Evolutionary conservation across 179 eudicot species (phyloP).

Genomic region (Beta corolliflora): DNA sequence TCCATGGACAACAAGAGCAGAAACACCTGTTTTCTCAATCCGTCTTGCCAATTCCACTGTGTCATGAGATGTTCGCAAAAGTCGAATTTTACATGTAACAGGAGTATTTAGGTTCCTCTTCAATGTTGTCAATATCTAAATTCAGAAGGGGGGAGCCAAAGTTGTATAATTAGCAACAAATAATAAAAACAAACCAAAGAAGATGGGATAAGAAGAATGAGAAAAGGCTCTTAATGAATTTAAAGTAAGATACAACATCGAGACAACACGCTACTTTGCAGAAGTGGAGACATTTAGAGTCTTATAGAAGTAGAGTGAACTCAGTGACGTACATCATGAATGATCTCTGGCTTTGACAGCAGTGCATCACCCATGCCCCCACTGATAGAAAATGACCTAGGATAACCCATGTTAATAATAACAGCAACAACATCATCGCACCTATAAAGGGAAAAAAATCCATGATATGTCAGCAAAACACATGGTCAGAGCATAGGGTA

Average conservation of each 20-base stretch:
- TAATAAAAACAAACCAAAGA: slow-evolving; percentile 8
- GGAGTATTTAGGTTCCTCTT: too few species aligned
- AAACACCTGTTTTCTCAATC: slow-evolving; percentile 70
- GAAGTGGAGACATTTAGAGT: neutral
- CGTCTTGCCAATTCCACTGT: too few species aligned
- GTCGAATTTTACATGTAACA: too few species aligned
- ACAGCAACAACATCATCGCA: too few species aligned
- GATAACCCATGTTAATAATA: slow-evolving; percentile 26
- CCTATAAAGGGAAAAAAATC: too few species aligned
- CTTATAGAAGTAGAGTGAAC: neutral
- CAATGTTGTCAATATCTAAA: too few species aligned
- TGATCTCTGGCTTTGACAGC: slow-evolving; percentile 74
- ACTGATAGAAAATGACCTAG: slow-evolving; percentile 81
- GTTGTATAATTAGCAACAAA: neutral
- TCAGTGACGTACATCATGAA: neutral
- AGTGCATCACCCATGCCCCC: slow-evolving; percentile 98
- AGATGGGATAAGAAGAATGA: neutral
- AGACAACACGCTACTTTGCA: neutral
- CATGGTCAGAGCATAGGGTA: too few species aligned
- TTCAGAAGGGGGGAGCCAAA: neutral
- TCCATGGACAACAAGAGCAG: slow-evolving; percentile 92
- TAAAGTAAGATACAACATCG: neutral
- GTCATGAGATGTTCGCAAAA: too few species aligned
- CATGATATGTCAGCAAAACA: too few species aligned
- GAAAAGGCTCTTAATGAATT: neutral